These are phyloP conservation scores for Arthroderma sp. DNA, from an alignment of 2,329 filamentous ascomycete genomes.

Conservation along the genomic window DNA sequence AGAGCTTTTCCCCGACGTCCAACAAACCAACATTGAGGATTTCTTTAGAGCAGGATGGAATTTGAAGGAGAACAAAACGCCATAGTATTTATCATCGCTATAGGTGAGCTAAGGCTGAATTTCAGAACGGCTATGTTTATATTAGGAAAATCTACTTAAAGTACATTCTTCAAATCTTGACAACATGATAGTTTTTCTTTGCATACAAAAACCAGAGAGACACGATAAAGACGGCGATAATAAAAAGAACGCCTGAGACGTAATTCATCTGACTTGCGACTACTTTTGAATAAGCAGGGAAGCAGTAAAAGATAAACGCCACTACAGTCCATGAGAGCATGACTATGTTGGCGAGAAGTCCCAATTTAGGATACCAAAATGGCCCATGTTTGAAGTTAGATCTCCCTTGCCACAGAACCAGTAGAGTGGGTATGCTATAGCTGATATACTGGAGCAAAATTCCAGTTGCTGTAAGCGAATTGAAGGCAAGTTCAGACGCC, in stretches of 20 bases:
- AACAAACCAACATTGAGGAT: neutral
- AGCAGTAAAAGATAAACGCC: neutral
- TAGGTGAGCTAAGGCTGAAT: no score
- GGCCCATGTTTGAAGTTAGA: neutral
- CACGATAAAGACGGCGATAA: neutral
- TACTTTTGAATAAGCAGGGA: neutral
- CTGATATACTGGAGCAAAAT: slow-evolving; percentile 1
- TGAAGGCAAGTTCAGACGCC: neutral
- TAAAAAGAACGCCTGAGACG: neutral
- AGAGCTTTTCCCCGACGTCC: neutral
- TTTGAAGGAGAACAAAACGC: neutral
- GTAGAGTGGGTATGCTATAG: neutral
- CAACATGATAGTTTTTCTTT: neutral
- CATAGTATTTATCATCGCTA: neutral
- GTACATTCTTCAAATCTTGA: neutral
- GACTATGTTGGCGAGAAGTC: neutral
- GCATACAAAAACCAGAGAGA: slow-evolving; percentile 1
- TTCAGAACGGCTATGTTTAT: no score
- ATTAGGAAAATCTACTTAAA: no score
- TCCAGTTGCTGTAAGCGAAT: slow-evolving; percentile 1
- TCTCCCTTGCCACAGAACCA: neutral
- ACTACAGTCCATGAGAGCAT: neutral
- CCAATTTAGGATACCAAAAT: slow-evolving; percentile 1
- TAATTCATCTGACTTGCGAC: slow-evolving; percentile 2
- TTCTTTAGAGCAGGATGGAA: neutral